Evolutionary conservation across 2,329 filamentous ascomycete species (phyloP).

Genomic region (Diaporthe citrichinensis): DNA sequence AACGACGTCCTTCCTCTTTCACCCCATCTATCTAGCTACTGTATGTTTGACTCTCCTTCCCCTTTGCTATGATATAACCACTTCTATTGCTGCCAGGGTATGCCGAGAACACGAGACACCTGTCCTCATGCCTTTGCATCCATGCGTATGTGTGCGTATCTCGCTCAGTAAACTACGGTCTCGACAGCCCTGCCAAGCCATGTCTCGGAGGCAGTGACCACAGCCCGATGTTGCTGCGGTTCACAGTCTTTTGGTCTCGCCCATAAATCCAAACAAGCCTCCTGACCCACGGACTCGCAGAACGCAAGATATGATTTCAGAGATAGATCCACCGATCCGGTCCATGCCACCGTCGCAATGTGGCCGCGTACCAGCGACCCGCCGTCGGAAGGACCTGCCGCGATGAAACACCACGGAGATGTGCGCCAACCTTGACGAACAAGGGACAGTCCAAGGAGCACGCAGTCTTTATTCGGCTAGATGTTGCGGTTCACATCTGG

Average conservation of each 20-base stretch:
- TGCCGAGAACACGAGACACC: background rate
- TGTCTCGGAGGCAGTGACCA: background rate
- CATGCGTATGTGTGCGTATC: background rate
- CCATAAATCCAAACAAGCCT: background rate
- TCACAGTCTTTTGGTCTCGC: background rate
- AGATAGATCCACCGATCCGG: background rate
- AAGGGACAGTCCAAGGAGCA: background rate
- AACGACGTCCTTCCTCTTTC: constrained; percentile 3
- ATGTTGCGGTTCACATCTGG: too few species aligned
- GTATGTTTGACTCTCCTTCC: background rate
- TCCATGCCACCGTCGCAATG: constrained; percentile 10
- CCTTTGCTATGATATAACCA: background rate
- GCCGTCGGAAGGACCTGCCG: background rate
- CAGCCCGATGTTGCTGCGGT: background rate
- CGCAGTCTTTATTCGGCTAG: background rate
- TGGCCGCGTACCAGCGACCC: constrained; percentile 2
- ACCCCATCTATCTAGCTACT: background rate
- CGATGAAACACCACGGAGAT: background rate
- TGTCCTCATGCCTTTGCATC: background rate
- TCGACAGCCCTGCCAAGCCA: constrained; percentile 19
- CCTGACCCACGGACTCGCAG: background rate
- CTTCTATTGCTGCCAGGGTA: constrained; percentile 2
- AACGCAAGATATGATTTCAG: background rate
- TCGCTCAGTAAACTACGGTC: background rate
- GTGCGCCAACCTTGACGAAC: background rate